Percentiles rank a stretch among this genome's conserved stretches.
Conservation (phyloP, 2,329 filamentous ascomycete genomes). For the Neofusicoccum laricinum region DNA sequence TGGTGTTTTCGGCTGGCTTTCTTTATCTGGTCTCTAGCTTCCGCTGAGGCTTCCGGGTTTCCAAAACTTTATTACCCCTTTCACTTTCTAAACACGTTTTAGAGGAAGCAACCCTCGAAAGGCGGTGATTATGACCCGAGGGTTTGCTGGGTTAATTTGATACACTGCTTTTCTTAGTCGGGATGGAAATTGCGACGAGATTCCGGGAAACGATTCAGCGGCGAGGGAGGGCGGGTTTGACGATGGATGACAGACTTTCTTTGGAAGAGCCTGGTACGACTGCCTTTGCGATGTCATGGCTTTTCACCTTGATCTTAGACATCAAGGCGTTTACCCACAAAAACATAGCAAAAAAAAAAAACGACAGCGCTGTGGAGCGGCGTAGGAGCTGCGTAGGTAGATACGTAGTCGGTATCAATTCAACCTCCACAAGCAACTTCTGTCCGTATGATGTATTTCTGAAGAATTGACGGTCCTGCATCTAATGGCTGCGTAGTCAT, state of each 20-base stretch:
- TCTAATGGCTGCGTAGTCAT: too few species aligned
- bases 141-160: slow-evolving; percentile 15
- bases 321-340: not conserved
- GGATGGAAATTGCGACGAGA: slow-evolving; percentile 11
- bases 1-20: slow-evolving; percentile 16
- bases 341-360: not conserved
- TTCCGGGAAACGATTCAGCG: slow-evolving; percentile 5
- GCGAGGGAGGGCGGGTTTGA: slow-evolving; percentile 1
- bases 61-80: slow-evolving; percentile 15
- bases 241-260: slow-evolving; percentile 11
- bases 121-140: not conserved
- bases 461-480: too few species aligned
- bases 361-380: not conserved
- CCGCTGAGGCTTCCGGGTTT: slow-evolving; percentile 8
- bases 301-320: not conserved
- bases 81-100: slow-evolving; percentile 11
- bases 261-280: slow-evolving; percentile 13
- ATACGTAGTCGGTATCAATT: slow-evolving; percentile 13
- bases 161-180: not conserved
- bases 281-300: slow-evolving; percentile 15
- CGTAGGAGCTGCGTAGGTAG: not conserved
- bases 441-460: not conserved
- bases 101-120: slow-evolving; percentile 9
- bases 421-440: not conserved
- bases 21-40: not conserved